phyloP scores from a whole-genome alignment of 1,139 yeast species.

The Meyerozyma smithsonii region DNA sequence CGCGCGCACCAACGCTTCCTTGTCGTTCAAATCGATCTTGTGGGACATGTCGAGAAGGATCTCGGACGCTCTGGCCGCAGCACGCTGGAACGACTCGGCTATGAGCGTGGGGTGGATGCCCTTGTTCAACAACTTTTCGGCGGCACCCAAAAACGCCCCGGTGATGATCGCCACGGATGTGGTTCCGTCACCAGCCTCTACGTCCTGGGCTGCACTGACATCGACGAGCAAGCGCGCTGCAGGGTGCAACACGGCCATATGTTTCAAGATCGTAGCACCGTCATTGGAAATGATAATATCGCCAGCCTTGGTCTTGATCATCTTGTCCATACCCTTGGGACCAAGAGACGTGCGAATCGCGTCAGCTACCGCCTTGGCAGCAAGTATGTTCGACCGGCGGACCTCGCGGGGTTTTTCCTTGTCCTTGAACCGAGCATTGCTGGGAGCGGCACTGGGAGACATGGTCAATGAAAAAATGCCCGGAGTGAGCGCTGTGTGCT shows the following conservation, averaged over 20 bases:
- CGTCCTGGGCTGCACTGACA: conserved; percentile 94
- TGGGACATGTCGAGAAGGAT: conserved; percentile 81
- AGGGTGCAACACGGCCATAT: conserved; percentile 97
- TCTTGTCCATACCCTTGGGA: conserved; percentile 99
- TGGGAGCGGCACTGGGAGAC: conserved; percentile 42
- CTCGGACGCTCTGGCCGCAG: conserved; percentile 84
- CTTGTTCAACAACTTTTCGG: conserved; percentile 80
- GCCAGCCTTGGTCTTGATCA: conserved; percentile 91
- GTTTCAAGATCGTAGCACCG: conserved; percentile 94
- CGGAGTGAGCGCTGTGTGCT: not conserved
- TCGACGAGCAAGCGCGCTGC: conserved; percentile 98
- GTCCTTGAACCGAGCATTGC: conserved; percentile 87
- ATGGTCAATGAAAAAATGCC: conserved; percentile 8
- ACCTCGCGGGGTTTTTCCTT: conserved; percentile 98
- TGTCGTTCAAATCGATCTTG: conserved; percentile 67
- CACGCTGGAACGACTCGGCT: conserved; percentile 92
- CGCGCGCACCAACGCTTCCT: conserved; percentile 81
- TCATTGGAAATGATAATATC: conserved; percentile 94
- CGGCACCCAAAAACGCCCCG: conserved; percentile 91
- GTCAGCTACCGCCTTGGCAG: conserved; percentile 97
- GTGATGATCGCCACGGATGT: conserved; percentile 95
- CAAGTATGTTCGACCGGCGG: conserved; percentile 85
- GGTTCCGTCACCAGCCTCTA: conserved; percentile 99
- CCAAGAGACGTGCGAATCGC: conserved; percentile 97
- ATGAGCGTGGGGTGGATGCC: conserved; percentile 96